Base-by-base conservation (phyloP, 1,284 basidiomycete genomes). In the Naganishia liquefaciens region DNA sequence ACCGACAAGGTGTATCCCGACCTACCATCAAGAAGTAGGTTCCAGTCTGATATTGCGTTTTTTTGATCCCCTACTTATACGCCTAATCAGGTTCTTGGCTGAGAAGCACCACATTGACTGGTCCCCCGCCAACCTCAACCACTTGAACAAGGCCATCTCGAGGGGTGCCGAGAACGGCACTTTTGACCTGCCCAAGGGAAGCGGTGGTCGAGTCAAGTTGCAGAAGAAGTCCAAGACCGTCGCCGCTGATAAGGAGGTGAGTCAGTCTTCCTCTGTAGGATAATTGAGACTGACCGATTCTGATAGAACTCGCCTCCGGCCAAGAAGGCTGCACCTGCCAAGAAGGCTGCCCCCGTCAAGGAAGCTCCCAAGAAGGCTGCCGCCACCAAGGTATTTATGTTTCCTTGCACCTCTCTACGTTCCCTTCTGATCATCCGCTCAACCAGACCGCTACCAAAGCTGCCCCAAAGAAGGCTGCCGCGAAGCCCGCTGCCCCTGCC, bases 1-100 rank as follows among this genome's bases (percentile, higher is more conserved):
- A 88, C 68, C 89, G 92, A 70, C 76, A 79, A 68, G 93, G 93
- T 77, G 90, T 94, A 70, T 93, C 91, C 72, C 89, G 93, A 64
- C 90, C 88, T 66, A 87, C 88, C 75, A 91, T 96, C 81, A 95
- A 95, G 86, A 94, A 92, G 92, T 87, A 72, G 73, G 83, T 80
- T 52, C 37, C 33, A 17, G 1, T 21, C 27, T 39, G 2, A 33
- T 10, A 37, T 28, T 10, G 57, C 21, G 37, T 39, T 43, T 27
- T 30, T 61, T n/a, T n/a, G n/a, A n/a, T 40, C 27, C 13, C 37
- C 11, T n/a, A 46, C 27, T 39, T 23, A 37, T 44, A 17, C 42
- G 57, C 61, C 42, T n/a, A 43, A 37, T 47, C 71, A 79, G 90
- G 86, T 92, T 81, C 77, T 85, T 89, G 44, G 86, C 88, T 71